Base-by-base conservation (phyloP, 108 stramenopile species). In the Pseudonitzschia multiseries region DNA sequence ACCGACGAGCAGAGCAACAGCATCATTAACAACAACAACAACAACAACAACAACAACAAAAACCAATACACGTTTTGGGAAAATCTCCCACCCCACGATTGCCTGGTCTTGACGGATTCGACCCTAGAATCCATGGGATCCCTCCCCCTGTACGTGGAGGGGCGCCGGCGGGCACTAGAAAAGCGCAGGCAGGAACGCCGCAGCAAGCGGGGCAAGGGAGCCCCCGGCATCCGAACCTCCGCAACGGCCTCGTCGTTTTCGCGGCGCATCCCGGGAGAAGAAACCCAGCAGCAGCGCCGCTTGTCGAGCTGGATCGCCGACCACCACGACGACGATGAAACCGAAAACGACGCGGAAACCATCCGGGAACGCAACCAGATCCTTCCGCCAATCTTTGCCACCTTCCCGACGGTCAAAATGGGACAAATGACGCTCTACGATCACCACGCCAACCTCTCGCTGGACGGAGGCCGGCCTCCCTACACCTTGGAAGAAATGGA, bases 361-460 rank as follows among this genome's bases (percentile, higher is more conserved):
- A 5, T 36, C 4, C 36, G 36, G 6, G 36, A 36, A 36, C 36
- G 36, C 36, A 36, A 36, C 36, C 36, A 36, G 36, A 36, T 57
- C 24, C 73, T 75, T 50, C 91, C 91, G 9, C 93, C 93, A 17
- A 84, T 97, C n/a, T 93, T 87, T 63, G 93, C 95, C 10, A 98
- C 97, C 10, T 91, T 91, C 72, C 97, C 97, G 24, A 94, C 92
- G 12, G 84, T 92, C 48, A 98, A 98, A 83, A 96, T 97, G 96
- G 97, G 96, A 32, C 96, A 96, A 84, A 96, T 98, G 96, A 89
- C 91, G 22, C 75, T 98, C 40, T 98, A 97, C 73, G 97, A 98
- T 77, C 86, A 92, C 51, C 96, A 96, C 72, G 90, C 91, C 8
- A 79, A 83, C 17, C 42, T 89, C 15, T 88, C 81, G 18, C 77